Conservation (phyloP, 495 filamentous ascomycete species). For the Penicillium cosmopolitanum region DNA sequence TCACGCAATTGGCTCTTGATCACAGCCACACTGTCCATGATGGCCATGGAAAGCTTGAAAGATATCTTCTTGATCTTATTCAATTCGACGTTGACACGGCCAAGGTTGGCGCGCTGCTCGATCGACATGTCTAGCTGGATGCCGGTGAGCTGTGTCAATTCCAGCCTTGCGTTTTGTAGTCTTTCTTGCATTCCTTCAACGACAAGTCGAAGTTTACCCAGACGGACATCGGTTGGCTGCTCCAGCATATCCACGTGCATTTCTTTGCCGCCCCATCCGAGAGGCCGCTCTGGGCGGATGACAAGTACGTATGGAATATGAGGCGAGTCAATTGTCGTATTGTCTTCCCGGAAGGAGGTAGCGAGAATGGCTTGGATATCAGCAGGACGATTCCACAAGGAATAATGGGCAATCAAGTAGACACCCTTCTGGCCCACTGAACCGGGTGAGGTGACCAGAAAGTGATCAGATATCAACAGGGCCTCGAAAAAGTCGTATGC, state of each 20-base stretch:
- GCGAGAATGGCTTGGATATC: constrained; percentile 85
- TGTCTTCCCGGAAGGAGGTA: constrained; percentile 83
- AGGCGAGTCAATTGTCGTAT: constrained; percentile 67
- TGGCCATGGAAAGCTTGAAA: constrained; percentile 96
- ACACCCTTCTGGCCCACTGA: constrained; percentile 70
- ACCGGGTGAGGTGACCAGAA: constrained; percentile 65
- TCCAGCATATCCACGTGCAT: constrained; percentile 71
- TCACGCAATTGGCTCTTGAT: constrained; percentile 77
- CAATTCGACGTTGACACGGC: constrained; percentile 86
- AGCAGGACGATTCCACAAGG: constrained; percentile 69
- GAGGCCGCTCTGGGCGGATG: constrained; percentile 75
- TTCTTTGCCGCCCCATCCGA: constrained; percentile 82
- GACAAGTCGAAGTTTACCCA: constrained; percentile 84
- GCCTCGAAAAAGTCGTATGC: constrained; percentile 77
- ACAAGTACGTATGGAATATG: constrained; percentile 80
- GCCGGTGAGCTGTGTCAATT: constrained; percentile 75
- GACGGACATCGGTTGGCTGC: constrained; percentile 81
- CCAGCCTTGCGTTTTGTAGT: constrained; percentile 72
- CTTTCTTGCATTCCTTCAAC: constrained; percentile 84
- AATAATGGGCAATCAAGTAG: constrained; percentile 82
- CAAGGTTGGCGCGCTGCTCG: constrained; percentile 90
- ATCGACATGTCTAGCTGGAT: constrained; percentile 84
- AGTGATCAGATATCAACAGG: constrained; percentile 83
- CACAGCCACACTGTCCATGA: constrained; percentile 97
- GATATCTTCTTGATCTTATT: constrained; percentile 95